Evolutionary conservation across 2,329 filamentous ascomycete species (phyloP).

Genomic region (Didymella segeticola): DNA sequence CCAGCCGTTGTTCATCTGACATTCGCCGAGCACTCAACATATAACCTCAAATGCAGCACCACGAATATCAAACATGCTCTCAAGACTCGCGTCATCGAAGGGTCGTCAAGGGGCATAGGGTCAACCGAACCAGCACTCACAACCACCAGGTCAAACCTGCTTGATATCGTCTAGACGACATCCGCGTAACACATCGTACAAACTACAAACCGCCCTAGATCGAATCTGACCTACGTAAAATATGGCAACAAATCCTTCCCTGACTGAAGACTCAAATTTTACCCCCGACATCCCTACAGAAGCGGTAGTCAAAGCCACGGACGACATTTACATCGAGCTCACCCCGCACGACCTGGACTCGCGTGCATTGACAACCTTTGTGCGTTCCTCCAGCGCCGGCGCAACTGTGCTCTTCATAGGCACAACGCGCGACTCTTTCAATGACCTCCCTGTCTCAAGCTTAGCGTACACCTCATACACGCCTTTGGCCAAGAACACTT

Average conservation of each 20-base stretch:
- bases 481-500: slow-evolving; percentile 71
- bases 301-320: slow-evolving; percentile 36
- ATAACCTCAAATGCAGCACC: background rate
- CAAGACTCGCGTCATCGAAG: background rate
- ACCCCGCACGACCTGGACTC: slow-evolving; percentile 68
- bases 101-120: no score
- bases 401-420: slow-evolving; percentile 55
- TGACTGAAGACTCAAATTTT: slow-evolving; percentile 36
- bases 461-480: slow-evolving; percentile 79
- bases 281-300: slow-evolving; percentile 35
- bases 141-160: background rate
- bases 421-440: slow-evolving; percentile 79
- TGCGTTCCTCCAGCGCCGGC: slow-evolving; percentile 62
- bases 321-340: slow-evolving; percentile 70
- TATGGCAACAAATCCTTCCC: slow-evolving; percentile 18
- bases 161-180: background rate
- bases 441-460: slow-evolving; percentile 72
- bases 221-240: background rate
- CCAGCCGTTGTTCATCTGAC: background rate
- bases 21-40: background rate
- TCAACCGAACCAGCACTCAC: background rate
- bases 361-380: slow-evolving; percentile 65
- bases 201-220: no score
- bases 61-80: background rate
- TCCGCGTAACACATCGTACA: background rate